A percentile compares a stretch with the other conserved stretches of the same genome.
These are phyloP conservation scores for Penicillium subrubescens DNA, from an alignment of 495 filamentous ascomycete genomes.

Conservation along the genomic window DNA sequence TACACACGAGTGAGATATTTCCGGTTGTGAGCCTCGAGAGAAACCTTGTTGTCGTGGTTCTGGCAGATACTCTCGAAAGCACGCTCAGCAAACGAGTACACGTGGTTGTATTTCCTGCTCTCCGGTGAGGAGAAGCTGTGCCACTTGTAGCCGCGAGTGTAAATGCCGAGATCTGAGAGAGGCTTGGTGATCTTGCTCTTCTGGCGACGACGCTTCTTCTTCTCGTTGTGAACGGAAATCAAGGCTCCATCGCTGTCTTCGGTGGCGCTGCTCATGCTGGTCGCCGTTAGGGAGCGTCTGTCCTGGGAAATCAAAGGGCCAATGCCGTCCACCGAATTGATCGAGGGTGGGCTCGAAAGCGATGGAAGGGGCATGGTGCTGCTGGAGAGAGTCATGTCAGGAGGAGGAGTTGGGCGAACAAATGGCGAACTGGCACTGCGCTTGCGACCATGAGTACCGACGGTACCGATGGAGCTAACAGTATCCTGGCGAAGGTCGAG, in stretches of 20 bases:
- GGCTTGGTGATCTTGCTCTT: constrained; percentile 84
- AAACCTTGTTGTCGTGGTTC: constrained; percentile 66
- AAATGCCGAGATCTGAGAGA: constrained; percentile 85
- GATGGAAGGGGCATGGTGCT: constrained; percentile 52
- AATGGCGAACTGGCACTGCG: constrained; percentile 82
- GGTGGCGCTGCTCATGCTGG: constrained; percentile 60
- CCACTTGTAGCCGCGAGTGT: constrained; percentile 86
- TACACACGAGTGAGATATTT: constrained; percentile 93
- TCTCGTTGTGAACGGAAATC: constrained; percentile 45
- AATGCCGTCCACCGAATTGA: constrained; percentile 43
- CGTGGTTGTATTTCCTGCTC: constrained; percentile 83
- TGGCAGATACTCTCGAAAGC: constrained; percentile 79
- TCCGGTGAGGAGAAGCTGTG: constrained; percentile 71
- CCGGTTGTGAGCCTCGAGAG: constrained; percentile 86
- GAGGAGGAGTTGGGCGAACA: constrained; percentile 52
- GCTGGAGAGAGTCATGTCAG: constrained; percentile 49
- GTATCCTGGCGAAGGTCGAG: constrained; percentile 44
- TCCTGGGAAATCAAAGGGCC: constrained; percentile 50
- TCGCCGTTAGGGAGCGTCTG: constrained; percentile 55
- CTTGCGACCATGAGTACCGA: constrained; percentile 62
- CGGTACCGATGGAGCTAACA: constrained; percentile 37
- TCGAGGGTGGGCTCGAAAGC: constrained; percentile 59
- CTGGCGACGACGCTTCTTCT: constrained; percentile 55
- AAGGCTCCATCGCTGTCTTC: constrained; percentile 64
- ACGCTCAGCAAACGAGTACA: constrained; percentile 88